Percentiles rank a stretch among this genome's conserved stretches.
These are phyloP conservation scores for Calonectria pteridis DNA, from an alignment of 2,329 filamentous ascomycete genomes.

Conservation along the genomic window DNA sequence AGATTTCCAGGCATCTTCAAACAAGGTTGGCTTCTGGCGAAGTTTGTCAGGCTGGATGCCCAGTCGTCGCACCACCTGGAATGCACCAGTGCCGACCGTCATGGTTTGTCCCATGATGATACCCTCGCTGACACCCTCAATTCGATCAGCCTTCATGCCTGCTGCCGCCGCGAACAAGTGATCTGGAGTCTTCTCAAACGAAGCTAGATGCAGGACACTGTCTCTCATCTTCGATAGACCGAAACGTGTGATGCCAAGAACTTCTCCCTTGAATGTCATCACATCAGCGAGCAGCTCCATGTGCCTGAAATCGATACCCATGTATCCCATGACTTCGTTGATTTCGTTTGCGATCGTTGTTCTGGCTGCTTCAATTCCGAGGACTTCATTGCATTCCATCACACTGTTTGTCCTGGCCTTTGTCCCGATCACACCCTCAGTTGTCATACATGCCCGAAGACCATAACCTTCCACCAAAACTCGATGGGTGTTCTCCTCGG, in stretches of 20 bases:
- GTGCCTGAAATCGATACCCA: conserved; percentile 97
- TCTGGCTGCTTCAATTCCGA: conserved; percentile 95
- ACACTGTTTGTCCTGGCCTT: conserved; percentile 85
- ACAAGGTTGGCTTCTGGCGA: conserved; percentile 70
- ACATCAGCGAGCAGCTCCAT: conserved; percentile 98
- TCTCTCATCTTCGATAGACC: conserved; percentile 97
- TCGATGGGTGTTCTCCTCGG: conserved; percentile 74
- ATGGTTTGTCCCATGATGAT: conserved; percentile 99
- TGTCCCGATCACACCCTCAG: conserved; percentile 87
- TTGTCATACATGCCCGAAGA: conserved; percentile 89
- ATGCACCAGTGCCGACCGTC: conserved; percentile 89
- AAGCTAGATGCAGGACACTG: conserved; percentile 91
- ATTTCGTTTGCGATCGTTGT: conserved; percentile 93
- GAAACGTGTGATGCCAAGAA: conserved; percentile 96
- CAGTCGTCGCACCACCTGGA: conserved; percentile 86
- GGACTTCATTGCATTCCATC: conserved; percentile 87
- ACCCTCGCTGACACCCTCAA: conserved; percentile 94
- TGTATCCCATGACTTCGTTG: conserved; percentile 86
- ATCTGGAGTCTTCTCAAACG: conserved; percentile 98
- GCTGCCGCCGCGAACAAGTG: conserved; percentile 96
- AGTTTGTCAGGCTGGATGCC: conserved; percentile 74
- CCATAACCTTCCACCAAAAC: conserved; percentile 97
- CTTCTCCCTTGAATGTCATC: conserved; percentile 99
- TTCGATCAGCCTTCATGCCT: conserved; percentile 89
- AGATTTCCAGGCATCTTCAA: conserved; percentile 75